Evolutionary conservation across 768 basidiomycete species (phyloP).

Genomic region (Agaricus subrufescens): DNA sequence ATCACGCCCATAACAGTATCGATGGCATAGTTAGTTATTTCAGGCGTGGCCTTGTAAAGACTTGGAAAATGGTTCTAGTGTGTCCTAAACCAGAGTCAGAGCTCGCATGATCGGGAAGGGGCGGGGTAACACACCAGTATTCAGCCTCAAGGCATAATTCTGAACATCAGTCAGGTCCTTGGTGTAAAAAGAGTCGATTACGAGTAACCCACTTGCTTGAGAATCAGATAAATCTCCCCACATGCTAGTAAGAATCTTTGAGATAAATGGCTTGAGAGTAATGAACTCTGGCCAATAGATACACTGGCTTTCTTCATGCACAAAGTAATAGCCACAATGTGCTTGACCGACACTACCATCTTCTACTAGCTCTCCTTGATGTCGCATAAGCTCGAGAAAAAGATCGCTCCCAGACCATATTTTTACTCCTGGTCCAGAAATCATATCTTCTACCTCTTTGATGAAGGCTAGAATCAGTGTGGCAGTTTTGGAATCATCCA

Average conservation of each 20-base stretch:
- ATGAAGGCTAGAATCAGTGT: not conserved
- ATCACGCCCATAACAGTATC: not conserved
- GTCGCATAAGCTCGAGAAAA: not conserved
- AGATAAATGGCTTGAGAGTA: not conserved
- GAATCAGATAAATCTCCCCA: not conserved
- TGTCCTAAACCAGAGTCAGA: not conserved
- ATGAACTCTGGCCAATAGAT: constrained; percentile 4
- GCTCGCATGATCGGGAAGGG: not conserved
- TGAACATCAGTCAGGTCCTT: not conserved
- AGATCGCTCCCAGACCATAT: constrained; percentile 4
- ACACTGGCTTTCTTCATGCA: not conserved
- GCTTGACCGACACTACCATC: not conserved
- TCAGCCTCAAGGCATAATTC: constrained; percentile 4
- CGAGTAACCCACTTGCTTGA: not conserved
- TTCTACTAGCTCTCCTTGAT: no score
- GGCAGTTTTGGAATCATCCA: not conserved
- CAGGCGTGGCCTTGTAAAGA: not conserved
- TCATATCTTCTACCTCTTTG: not conserved
- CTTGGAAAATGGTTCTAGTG: constrained; percentile 3
- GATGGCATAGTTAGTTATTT: not conserved
- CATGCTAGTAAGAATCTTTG: not conserved
- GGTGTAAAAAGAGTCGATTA: not conserved
- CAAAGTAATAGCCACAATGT: constrained; percentile 7
- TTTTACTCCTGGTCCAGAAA: not conserved
- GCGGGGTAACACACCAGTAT: not conserved